phyloP scores from a whole-genome alignment of 2,329 filamentous ascomycete genomes.

The Aspergillus pseudoglaucus region DNA sequence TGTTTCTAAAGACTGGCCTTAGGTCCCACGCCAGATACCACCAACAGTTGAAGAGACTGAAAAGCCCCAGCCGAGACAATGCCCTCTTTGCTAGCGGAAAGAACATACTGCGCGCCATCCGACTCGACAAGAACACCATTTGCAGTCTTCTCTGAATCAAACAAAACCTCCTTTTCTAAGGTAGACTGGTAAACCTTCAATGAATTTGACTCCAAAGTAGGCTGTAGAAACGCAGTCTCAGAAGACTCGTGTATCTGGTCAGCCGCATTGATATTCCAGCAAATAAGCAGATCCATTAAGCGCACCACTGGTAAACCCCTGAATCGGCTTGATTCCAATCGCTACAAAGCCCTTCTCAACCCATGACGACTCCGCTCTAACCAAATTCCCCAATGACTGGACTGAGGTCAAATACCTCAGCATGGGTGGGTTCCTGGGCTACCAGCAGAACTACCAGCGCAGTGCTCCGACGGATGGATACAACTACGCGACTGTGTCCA shows the following conservation, averaged over 20 bases:
- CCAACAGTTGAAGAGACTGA: conserved; percentile 47
- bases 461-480: conserved; percentile 22
- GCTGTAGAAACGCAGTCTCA: conserved; percentile 30
- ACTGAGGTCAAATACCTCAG: conserved; percentile 25
- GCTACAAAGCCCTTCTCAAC: conserved; percentile 26
- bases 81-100: conserved; percentile 43
- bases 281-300: conserved; percentile 30
- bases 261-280: conserved; percentile 40
- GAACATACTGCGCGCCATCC: conserved; percentile 33
- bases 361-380: conserved; percentile 22
- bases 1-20: conserved; percentile 9
- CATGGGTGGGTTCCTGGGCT: conserved; percentile 11
- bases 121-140: conserved; percentile 40
- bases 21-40: conserved; percentile 44
- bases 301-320: conserved; percentile 34
- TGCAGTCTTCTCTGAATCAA: conserved; percentile 41
- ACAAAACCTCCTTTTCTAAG: conserved; percentile 39
- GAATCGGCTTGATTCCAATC: conserved; percentile 29
- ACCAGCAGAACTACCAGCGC: conserved; percentile 7
- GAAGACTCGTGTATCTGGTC: conserved; percentile 44
- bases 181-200: conserved; percentile 38
- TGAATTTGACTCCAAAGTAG: conserved; percentile 6
- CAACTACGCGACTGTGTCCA: conserved; percentile 28
- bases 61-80: conserved; percentile 45
- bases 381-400: conserved; percentile 21